phyloP scores from a whole-genome alignment of 495 filamentous ascomycete genomes.

The Penicillium roqueforti region DNA sequence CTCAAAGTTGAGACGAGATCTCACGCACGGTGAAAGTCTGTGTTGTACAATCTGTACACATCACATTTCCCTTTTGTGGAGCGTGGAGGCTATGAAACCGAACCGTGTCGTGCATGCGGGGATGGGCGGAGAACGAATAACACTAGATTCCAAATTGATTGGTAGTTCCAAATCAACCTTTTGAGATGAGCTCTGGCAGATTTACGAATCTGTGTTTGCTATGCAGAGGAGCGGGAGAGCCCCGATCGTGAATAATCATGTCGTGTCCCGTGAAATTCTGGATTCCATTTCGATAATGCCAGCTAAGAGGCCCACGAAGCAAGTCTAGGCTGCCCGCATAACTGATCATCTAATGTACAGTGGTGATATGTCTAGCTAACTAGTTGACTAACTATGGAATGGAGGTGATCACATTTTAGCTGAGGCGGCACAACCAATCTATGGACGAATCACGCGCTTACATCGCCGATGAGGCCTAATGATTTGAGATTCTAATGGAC shows the following conservation, averaged over 20 bases:
- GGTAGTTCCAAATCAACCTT: not conserved
- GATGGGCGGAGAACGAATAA: conserved; percentile 1
- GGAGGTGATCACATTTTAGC: conserved; percentile 13
- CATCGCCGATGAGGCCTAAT: conserved; percentile 12
- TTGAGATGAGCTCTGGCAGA: not conserved
- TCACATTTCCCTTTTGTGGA: conserved; percentile 20
- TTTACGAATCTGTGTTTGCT: not conserved
- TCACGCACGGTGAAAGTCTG: conserved; percentile 17
- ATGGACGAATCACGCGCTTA: conserved; percentile 10
- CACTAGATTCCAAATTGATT: conserved; percentile 1
- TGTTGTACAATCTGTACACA: conserved; percentile 17
- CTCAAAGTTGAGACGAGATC: not conserved
- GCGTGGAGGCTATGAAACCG: conserved; percentile 7
- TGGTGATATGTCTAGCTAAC: not conserved
- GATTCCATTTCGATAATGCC: not conserved
- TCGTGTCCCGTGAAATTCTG: not conserved
- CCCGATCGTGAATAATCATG: not conserved
- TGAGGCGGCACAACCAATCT: conserved; percentile 8
- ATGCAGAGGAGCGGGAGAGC: not conserved
- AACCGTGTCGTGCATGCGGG: conserved; percentile 5
- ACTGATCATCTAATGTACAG: not conserved
- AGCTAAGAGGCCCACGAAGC: not conserved
- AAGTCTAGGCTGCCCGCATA: not conserved
- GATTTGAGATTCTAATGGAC: not conserved
- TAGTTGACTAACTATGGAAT: no score